Evolutionary conservation across 805 yeast genomes (phyloP), one percentile per base, ranked within the genome.

Genomic region (Saturnispora mendoncae): DNA sequence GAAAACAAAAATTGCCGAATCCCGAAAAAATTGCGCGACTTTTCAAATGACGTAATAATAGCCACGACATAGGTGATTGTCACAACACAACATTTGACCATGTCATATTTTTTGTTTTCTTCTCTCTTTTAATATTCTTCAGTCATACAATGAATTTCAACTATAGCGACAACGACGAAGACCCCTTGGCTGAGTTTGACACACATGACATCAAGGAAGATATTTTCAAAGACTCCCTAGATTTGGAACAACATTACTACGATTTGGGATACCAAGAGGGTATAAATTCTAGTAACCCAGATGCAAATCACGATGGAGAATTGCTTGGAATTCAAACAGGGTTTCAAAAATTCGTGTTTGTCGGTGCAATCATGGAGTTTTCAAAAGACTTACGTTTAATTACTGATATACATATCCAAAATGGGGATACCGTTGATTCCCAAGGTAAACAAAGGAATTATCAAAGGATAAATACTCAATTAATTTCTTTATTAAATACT

Each of bases 321-420:
- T 86, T 84, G 53, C 79, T 77, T 49, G 97, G 97, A 0, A 68
- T 78, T 33, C 92, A 82, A 54, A 78, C 83, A 0, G 86, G 85
- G 0, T 81, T 76, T 51, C 92, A 82, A 57, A 61, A 84, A 44
- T 80, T 74, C 51, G 49, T 84, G 2, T 55, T 84, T 0, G 55
- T 87, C 1, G 97, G 97, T 0, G 78, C 83, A 42, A 81, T 30
- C 56, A 68, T 42, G 78, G 82, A 14, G 51, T 79, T 31, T 55
- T 72, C 17, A 58, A 61, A 60, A 23, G 43, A 1, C 2, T 31
- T 47, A 4, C 40, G 55, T 14, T 49, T 43, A 7, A 17, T 8
- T 18, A 37, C 39, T 15, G 27, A 26, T 6, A 17, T 13, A 8
- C 41, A 34, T 5, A 21, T 29, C 6, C 36, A 41, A 18, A 20